Evolutionary conservation across 2,329 filamentous ascomycete species (phyloP).

Genomic region (Zasmidium citrigriseum): DNA sequence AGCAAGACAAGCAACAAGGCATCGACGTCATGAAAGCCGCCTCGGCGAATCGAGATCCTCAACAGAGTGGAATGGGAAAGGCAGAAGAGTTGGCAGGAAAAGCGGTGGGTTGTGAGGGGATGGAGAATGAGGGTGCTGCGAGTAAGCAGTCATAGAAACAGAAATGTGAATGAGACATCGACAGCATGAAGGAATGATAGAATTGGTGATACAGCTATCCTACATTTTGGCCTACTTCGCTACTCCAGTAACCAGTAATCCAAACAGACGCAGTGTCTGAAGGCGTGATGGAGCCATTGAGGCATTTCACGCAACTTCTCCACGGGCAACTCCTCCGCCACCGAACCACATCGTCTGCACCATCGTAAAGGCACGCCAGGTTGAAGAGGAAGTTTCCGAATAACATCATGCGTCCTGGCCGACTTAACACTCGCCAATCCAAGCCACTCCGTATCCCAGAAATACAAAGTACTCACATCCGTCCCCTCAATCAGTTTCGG

Average conservation of each 20-base stretch:
- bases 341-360: constrained; percentile 48
- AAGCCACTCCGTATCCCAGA: constrained; percentile 70
- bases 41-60: constrained; percentile 56
- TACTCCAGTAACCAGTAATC: constrained; percentile 34
- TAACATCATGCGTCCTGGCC: constrained; percentile 58
- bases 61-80: constrained; percentile 59
- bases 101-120: constrained; percentile 67
- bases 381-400: constrained; percentile 53
- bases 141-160: constrained; percentile 38
- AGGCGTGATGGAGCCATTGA: constrained; percentile 32
- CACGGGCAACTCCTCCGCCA: constrained; percentile 47
- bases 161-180: background rate
- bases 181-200: too few relatives aligned
- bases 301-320: constrained; percentile 26
- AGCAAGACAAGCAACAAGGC: constrained; percentile 64
- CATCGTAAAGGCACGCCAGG: constrained; percentile 37
- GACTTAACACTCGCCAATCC: constrained; percentile 40
- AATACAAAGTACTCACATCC: constrained; percentile 69
- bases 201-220: too few relatives aligned
- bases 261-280: constrained; percentile 35
- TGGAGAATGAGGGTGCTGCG: constrained; percentile 63
- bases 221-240: too few relatives aligned
- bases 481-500: constrained; percentile 59
- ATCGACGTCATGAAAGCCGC: constrained; percentile 65
- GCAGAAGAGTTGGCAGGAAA: constrained; percentile 66